phyloP scores from a whole-genome alignment of 257 asterid genomes.

The Ballota nigra region DNA sequence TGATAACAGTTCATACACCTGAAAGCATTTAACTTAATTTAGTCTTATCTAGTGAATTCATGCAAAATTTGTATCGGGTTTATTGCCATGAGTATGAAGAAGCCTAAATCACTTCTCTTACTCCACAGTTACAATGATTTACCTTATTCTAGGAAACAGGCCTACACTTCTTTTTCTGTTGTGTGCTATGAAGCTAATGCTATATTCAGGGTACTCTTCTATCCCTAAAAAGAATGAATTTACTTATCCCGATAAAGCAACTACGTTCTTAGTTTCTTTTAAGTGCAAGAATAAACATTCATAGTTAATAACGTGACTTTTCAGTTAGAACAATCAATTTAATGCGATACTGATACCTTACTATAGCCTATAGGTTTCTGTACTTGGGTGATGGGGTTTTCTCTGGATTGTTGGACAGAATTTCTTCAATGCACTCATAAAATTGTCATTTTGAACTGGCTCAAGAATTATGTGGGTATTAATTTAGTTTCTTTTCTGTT shows the following conservation, averaged over 20 bases:
- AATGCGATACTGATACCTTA: neutral
- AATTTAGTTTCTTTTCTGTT: neutral
- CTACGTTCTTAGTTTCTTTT: neutral
- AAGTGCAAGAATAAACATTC: neutral
- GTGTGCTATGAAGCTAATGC: no score
- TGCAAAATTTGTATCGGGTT: neutral
- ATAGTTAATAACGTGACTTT: neutral
- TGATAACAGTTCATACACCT: neutral
- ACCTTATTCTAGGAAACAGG: neutral
- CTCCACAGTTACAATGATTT: neutral
- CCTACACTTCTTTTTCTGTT: neutral
- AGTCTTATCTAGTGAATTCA: neutral
- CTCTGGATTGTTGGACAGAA: slow-evolving; percentile 16
- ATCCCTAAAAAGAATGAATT: neutral
- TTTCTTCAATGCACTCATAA: neutral
- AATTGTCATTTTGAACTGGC: neutral
- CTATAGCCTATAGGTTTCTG: neutral
- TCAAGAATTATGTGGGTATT: neutral
- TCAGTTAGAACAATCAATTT: neutral
- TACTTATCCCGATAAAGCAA: neutral
- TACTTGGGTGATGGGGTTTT: neutral
- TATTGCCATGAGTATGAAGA: neutral
- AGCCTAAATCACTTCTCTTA: neutral
- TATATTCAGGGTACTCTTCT: neutral
- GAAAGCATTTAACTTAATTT: neutral